A percentile compares a stretch with the other conserved stretches of the same genome.
These are phyloP conservation scores for Phytopythium chamaehyphon DNA, from an alignment of 352 stramenopile species.

Conservation along the genomic window DNA sequence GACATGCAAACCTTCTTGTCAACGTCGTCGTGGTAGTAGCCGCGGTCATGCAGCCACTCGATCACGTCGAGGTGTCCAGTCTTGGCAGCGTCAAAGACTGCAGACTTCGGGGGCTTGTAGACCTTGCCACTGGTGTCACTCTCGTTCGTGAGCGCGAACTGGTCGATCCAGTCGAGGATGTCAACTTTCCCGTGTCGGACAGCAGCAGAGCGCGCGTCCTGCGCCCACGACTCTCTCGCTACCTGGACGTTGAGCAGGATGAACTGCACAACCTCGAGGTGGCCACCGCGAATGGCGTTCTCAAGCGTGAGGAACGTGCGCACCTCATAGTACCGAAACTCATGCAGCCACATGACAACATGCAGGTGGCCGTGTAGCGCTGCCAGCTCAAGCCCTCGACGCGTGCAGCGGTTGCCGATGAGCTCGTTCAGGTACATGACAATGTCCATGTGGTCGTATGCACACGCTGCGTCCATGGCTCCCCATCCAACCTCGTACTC, in stretches of 20 bases:
- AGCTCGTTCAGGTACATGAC: slow-evolving; percentile 27
- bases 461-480: slow-evolving; percentile 34
- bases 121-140: neutral
- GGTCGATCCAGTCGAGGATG: slow-evolving; percentile 34
- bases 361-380: slow-evolving; percentile 26
- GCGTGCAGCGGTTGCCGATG: slow-evolving; percentile 35
- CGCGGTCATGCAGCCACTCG: slow-evolving; percentile 9
- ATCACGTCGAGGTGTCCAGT: slow-evolving; percentile 7
- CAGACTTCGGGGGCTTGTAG: neutral
- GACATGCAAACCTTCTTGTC: neutral
- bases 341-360: slow-evolving; percentile 33
- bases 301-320: slow-evolving; percentile 28
- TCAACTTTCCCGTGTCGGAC: slow-evolving; percentile 18
- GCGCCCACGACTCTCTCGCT: slow-evolving; percentile 29
- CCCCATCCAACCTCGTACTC: slow-evolving; percentile 32
- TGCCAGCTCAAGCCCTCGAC: slow-evolving; percentile 24
- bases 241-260: slow-evolving; percentile 31
- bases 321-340: slow-evolving; percentile 24
- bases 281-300: slow-evolving; percentile 34
- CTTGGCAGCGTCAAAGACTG: slow-evolving; percentile 1
- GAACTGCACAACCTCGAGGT: slow-evolving; percentile 35
- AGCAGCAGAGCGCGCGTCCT: slow-evolving; percentile 23
- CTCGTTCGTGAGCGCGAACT: slow-evolving; percentile 4
- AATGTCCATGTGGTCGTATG: slow-evolving; percentile 33
- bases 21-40: slow-evolving; percentile 6